Base-by-base conservation (phyloP, 2,329 filamentous ascomycete species). In the Sodiomyces alkalinus region DNA sequence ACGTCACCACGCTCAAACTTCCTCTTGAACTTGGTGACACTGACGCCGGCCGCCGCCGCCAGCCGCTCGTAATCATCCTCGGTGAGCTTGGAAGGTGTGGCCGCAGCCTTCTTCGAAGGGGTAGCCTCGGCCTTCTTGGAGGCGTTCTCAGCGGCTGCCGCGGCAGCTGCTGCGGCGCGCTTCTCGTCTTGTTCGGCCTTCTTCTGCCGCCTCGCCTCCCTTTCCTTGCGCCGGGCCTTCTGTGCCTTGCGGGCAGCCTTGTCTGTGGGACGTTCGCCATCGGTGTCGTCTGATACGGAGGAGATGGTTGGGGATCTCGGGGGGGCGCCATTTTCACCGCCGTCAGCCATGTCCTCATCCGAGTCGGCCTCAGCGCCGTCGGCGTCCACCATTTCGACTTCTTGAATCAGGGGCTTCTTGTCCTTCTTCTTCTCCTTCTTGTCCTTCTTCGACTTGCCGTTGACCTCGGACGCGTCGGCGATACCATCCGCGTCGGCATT, bases 401-500 rank as follows among this genome's bases (percentile, higher is more conserved):
- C 64, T 38, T 68, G 58, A 28, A 64, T 58, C 23, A 64, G 51
- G n/a, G 42, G 39, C 41, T 49, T 52, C 49, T 52, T 56, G 55
- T 58, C 66, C 42, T 56, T 58, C 55, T 60, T 64, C 49, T 66
- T 64, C 21, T 60, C 54, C 43, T 60, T 55, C 31, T 47, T 48
- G 8, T 44, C 38, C 14, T 44, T 47, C 19, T 34, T 26, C 16
- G 54, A 42, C 22, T 45, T 46, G 31, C 44, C 46, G 27, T 56
- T 55, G 39, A 50, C 47, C 17, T 58, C 57, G 10, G 62, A 64
- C 21, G 75, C 66, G 10, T 70, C 72, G 34, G 64, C 64, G 28
- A 94, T 60, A 38, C 85, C 87, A 54, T 98, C 90, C 30, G 83
- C 90, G 48, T 96, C 86, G 27, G 73, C 68, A 54, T 96, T 96